Conservation (phyloP, 192 early-diverging fungal species). For the Gaertneriomyces sp. region DNA sequence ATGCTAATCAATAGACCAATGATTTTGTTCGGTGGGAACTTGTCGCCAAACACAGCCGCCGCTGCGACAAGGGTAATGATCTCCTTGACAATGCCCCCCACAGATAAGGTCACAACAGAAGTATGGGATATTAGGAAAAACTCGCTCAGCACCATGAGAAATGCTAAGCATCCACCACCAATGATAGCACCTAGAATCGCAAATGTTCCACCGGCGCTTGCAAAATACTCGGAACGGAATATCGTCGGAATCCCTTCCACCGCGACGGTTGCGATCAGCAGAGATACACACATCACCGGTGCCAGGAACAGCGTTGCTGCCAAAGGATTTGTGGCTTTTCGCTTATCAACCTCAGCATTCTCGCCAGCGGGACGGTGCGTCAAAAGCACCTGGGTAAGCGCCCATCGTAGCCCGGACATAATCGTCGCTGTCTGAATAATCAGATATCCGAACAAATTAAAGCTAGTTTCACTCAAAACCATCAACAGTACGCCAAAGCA, state of each 20-base stretch:
- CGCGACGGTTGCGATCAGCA: slow-evolving; percentile 60
- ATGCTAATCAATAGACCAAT: slow-evolving; percentile 75
- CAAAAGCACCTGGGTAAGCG: slow-evolving; percentile 81
- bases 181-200: slow-evolving; percentile 57
- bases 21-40: slow-evolving; percentile 69
- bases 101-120: slow-evolving; percentile 82
- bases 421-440: slow-evolving; percentile 76
- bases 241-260: slow-evolving; percentile 59
- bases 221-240: slow-evolving; percentile 48
- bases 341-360: slow-evolving; percentile 28
- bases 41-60: slow-evolving; percentile 74
- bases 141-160: slow-evolving; percentile 83
- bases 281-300: slow-evolving; percentile 69
- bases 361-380: slow-evolving; percentile 69
- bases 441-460: slow-evolving; percentile 71
- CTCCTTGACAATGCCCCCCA: slow-evolving; percentile 81
- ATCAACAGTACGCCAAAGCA: slow-evolving; percentile 79
- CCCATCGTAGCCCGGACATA: slow-evolving; percentile 86
- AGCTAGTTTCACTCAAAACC: slow-evolving; percentile 80
- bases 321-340: slow-evolving; percentile 60
- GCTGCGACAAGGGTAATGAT: slow-evolving; percentile 76
- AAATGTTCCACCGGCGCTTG: slow-evolving; percentile 24
- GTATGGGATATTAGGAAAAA: slow-evolving; percentile 79
- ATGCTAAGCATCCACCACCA: slow-evolving; percentile 82
- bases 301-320: slow-evolving; percentile 80